Evolutionary conservation across 371 early-diverging fungal genomes (phyloP).

Genomic region (Saksenaea oblongispora): DNA sequence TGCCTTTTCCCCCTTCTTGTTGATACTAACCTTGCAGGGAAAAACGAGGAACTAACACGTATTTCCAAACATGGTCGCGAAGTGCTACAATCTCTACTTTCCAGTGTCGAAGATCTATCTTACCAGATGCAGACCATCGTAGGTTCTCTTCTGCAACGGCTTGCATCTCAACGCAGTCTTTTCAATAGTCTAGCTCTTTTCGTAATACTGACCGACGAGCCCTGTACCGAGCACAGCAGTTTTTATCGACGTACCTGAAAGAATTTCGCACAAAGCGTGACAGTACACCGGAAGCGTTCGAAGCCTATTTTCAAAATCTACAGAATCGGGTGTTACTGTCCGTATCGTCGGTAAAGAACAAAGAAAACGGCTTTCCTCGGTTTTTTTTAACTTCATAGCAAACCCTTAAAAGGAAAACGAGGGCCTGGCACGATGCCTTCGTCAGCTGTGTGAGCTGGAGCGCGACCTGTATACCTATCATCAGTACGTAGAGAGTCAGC

Average conservation of each 20-base stretch:
- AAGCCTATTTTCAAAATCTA: constrained; percentile 5
- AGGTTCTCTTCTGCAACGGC: background rate
- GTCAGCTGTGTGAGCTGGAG: constrained; percentile 9
- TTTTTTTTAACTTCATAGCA: background rate
- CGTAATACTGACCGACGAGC: constrained; percentile 7
- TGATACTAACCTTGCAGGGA: background rate
- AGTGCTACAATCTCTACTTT: background rate
- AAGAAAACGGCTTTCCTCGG: background rate
- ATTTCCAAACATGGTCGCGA: background rate
- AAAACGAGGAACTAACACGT: constrained; percentile 7
- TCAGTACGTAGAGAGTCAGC: constrained; percentile 12
- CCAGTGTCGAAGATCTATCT: background rate
- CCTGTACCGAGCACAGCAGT: constrained; percentile 1
- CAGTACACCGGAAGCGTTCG: background rate
- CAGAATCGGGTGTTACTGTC: constrained; percentile 4
- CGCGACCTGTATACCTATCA: constrained; percentile 8
- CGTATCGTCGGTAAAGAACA: constrained; percentile 8
- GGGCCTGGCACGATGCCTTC: constrained; percentile 6
- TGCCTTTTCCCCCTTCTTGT: background rate
- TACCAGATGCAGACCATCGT: constrained; percentile 6
- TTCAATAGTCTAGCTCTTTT: constrained; percentile 1
- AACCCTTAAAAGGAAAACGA: background rate
- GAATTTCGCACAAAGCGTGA: background rate
- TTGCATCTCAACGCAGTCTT: background rate
- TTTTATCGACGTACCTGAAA: constrained; percentile 7